phyloP scores from a whole-genome alignment of 495 filamentous ascomycete species.

The Astrothelium macrocarpum region DNA sequence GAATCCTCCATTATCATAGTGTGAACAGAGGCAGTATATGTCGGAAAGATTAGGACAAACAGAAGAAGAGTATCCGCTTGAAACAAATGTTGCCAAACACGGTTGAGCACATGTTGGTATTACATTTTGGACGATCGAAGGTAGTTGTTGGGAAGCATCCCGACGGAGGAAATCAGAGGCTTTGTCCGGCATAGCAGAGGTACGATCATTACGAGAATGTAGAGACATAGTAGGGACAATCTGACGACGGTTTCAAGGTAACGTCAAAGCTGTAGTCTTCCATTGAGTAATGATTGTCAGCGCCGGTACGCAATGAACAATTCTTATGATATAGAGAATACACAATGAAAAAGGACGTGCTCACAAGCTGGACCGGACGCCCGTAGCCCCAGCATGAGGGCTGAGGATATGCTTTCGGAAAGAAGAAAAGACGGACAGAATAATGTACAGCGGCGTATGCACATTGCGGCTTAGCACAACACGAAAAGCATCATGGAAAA shows the following conservation, averaged over 20 bases:
- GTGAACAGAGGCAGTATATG: constrained; percentile 15
- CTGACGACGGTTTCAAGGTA: not conserved
- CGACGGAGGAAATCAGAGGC: not conserved
- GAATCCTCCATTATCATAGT: constrained; percentile 18
- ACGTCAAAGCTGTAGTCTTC: not conserved
- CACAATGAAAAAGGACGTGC: not conserved
- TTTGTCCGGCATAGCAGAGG: not conserved
- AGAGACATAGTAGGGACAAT: not conserved
- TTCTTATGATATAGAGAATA: not conserved
- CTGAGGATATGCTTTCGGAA: not conserved
- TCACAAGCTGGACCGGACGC: constrained; percentile 6
- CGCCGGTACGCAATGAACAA: not conserved
- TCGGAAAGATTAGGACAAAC: constrained; percentile 2
- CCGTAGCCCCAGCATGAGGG: constrained; percentile 1
- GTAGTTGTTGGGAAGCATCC: not conserved
- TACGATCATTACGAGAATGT: not conserved
- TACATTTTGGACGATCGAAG: not conserved
- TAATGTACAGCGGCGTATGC: not conserved
- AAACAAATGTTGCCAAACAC: not conserved
- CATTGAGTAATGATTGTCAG: not conserved
- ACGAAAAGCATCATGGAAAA: not conserved
- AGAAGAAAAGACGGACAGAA: not conserved
- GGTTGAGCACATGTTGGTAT: not conserved
- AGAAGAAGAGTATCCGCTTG: not conserved
- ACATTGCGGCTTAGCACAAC: constrained; percentile 2